Percentiles rank a stretch among this genome's conserved stretches.
Evolutionary conservation across 179 eudicot species (phyloP).

Genomic region (Corrigiola litoralis): DNA sequence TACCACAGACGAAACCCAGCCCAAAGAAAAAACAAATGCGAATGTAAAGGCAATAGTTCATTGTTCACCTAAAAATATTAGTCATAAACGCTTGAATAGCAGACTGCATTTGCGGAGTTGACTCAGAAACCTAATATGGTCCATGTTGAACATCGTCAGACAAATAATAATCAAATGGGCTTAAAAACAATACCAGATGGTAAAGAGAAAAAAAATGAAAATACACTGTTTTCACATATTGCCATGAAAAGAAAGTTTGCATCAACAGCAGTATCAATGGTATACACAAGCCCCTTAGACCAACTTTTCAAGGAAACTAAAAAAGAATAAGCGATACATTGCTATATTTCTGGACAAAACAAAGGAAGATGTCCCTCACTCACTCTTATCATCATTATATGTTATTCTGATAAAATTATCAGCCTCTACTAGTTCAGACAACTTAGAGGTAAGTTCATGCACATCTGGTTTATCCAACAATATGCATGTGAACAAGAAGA

Average conservation of each 20-base stretch:
- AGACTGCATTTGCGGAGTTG: conserved; percentile 51
- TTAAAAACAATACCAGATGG: not conserved
- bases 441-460: too few relatives aligned
- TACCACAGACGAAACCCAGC: not conserved
- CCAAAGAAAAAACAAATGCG: not conserved
- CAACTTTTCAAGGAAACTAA: too few relatives aligned
- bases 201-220: not conserved
- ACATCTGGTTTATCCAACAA: too few relatives aligned
- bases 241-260: not conserved
- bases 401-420: too few relatives aligned
- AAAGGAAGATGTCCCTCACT: too few relatives aligned
- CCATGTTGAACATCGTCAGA: not conserved
- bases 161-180: not conserved
- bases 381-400: too few relatives aligned
- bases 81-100: conserved; percentile 80
- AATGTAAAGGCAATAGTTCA: conserved; percentile 2
- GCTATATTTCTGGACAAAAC: too few relatives aligned
- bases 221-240: not conserved
- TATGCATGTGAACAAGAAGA: too few relatives aligned
- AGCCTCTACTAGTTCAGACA: too few relatives aligned
- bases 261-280: not conserved
- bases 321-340: too few relatives aligned
- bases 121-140: conserved; percentile 40
- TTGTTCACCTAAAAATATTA: conserved; percentile 64
- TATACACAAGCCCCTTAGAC: too few relatives aligned